Conservation (phyloP, 768 basidiomycete species). For the Tubosaeta sp. region DNA sequence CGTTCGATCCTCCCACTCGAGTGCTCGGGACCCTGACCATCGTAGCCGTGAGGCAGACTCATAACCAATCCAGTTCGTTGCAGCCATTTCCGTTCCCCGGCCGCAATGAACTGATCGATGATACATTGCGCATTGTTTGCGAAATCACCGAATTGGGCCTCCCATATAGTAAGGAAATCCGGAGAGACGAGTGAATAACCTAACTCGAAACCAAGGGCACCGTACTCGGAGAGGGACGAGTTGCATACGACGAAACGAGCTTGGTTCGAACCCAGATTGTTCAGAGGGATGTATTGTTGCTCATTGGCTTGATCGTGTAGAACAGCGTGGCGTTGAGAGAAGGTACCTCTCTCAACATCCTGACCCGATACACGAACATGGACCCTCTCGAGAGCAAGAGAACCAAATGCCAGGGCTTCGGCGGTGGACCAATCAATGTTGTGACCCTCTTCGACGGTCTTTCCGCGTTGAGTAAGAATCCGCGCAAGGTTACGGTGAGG, state of each 20-base stretch:
- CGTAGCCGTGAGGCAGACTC: constrained; percentile 91
- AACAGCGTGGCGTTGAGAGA: constrained; percentile 97
- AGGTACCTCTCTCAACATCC: constrained; percentile 98
- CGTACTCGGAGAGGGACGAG: constrained; percentile 94
- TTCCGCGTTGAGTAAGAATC: constrained; percentile 83
- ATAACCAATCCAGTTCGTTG: constrained; percentile 90
- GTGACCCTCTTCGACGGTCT: constrained; percentile 84
- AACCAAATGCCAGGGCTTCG: constrained; percentile 94
- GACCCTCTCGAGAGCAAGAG: constrained; percentile 87
- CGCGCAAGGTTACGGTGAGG: constrained; percentile 93
- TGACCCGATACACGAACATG: constrained; percentile 96
- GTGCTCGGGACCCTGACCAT: constrained; percentile 98
- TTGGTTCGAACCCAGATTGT: constrained; percentile 82
- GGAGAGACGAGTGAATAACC: constrained; percentile 98
- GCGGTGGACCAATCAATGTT: constrained; percentile 99
- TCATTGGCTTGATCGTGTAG: constrained; percentile 95
- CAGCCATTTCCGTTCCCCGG: constrained; percentile 97
- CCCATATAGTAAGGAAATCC: constrained; percentile 91
- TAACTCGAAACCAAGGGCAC: constrained; percentile 93
- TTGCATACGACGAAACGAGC: constrained; percentile 95
- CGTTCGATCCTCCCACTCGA: constrained; percentile 93
- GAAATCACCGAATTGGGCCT: constrained; percentile 98
- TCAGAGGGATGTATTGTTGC: constrained; percentile 83
- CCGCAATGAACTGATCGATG: constrained; percentile 98
- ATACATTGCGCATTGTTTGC: constrained; percentile 97